Conservation (phyloP, 352 stramenopile species). For the Globisporangium mamillatum region DNA sequence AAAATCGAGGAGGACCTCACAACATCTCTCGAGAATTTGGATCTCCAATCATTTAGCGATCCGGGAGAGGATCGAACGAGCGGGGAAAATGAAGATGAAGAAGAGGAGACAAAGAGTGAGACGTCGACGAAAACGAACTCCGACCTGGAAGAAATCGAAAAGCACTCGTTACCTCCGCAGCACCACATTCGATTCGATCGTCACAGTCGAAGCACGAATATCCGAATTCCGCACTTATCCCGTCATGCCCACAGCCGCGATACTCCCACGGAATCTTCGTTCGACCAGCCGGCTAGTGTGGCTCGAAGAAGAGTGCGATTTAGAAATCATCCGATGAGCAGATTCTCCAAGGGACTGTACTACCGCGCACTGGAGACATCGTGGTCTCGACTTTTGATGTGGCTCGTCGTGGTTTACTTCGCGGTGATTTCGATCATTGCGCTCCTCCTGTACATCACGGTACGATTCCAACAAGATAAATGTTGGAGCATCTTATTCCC, state of each 20-base stretch:
- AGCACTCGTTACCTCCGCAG: background rate
- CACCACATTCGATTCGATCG: conserved; percentile 26
- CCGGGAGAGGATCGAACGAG: background rate
- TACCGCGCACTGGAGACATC: conserved; percentile 47
- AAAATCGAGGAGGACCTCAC: background rate
- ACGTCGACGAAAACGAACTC: conserved; percentile 28
- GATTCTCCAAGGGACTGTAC: conserved; percentile 49
- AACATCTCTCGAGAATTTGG: background rate
- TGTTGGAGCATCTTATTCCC: background rate
- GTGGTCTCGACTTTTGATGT: conserved; percentile 38
- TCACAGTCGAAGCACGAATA: conserved; percentile 19
- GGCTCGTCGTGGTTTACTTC: conserved; percentile 38
- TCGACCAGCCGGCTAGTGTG: conserved; percentile 39
- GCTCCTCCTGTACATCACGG: conserved; percentile 39
- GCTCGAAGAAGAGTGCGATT: conserved; percentile 34
- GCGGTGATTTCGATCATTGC: conserved; percentile 36
- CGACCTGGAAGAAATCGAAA: conserved; percentile 24
- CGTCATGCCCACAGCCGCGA: conserved; percentile 19
- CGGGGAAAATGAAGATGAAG: background rate
- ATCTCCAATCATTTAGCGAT: background rate
- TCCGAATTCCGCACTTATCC: conserved; percentile 19
- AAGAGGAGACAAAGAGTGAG: conserved; percentile 15
- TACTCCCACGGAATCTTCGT: conserved; percentile 1
- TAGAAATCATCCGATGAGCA: conserved; percentile 37
- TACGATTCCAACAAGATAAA: conserved; percentile 17